These are phyloP conservation scores for Rachicladosporium sp. DNA, from an alignment of 2,329 filamentous ascomycete genomes.

Conservation along the genomic window DNA sequence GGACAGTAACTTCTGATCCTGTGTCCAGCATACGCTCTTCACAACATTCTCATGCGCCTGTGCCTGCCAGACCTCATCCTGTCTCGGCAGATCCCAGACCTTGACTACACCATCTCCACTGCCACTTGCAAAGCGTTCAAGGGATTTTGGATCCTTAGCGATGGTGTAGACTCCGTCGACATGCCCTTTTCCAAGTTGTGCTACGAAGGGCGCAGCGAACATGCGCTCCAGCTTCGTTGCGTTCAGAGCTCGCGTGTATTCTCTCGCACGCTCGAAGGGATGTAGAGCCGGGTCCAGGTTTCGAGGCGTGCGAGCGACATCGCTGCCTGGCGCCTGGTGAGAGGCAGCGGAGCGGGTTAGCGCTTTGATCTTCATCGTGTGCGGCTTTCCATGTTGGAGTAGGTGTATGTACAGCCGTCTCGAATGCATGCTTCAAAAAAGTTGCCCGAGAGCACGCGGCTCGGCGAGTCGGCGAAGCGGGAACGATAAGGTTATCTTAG, in stretches of 20 bases:
- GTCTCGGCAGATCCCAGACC: conserved; percentile 69
- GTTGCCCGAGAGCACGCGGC: too few relatives aligned
- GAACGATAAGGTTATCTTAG: too few relatives aligned
- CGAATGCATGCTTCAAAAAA: too few relatives aligned
- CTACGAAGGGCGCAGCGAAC: conserved; percentile 76
- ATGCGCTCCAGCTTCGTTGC: conserved; percentile 88
- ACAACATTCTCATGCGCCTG: conserved; percentile 89
- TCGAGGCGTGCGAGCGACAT: conserved; percentile 51
- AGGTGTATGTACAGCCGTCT: too few relatives aligned
- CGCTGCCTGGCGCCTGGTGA: conserved; percentile 54
- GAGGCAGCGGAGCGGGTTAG: conserved; percentile 53
- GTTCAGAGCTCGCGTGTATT: conserved; percentile 68
- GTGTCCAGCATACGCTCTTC: conserved; percentile 81
- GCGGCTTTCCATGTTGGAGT: too few relatives aligned
- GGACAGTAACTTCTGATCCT: conserved; percentile 70
- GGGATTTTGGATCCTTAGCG: conserved; percentile 35
- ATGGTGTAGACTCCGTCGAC: conserved; percentile 60
- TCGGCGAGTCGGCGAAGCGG: too few relatives aligned
- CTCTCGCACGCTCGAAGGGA: conserved; percentile 80
- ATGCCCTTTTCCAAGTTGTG: conserved; percentile 77
- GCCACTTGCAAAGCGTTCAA: conserved; percentile 54
- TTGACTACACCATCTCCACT: conserved; percentile 90
- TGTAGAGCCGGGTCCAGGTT: conserved; percentile 76
- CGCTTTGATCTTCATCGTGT: conserved; percentile 46
- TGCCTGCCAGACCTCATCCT: conserved; percentile 62